Percentiles rank a stretch among this genome's conserved stretches.
Conservation (phyloP, 1,284 basidiomycete species). For the Microbotryomycetes sp. region DNA sequence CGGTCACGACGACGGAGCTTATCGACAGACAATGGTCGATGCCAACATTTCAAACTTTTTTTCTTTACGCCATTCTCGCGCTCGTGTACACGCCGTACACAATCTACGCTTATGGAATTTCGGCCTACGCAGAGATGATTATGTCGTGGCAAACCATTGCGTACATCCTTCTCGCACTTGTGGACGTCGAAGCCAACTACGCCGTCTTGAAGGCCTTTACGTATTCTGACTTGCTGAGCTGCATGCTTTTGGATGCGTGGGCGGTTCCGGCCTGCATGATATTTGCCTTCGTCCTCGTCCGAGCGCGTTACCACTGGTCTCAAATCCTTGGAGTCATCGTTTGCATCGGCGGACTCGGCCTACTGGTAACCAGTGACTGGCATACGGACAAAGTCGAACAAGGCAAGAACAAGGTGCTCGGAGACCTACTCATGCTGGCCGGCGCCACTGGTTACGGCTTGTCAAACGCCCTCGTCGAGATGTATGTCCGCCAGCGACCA, state of each 20-base stretch:
- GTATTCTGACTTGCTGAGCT: slow-evolving; percentile 75
- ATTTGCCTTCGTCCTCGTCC: slow-evolving; percentile 72
- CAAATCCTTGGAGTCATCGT: slow-evolving; percentile 63
- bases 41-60: slow-evolving; percentile 71
- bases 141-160: slow-evolving; percentile 67
- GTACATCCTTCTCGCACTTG: slow-evolving; percentile 66
- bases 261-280: slow-evolving; percentile 79
- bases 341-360: slow-evolving; percentile 63
- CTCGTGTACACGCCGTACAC: slow-evolving; percentile 73
- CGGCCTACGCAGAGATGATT: slow-evolving; percentile 66
- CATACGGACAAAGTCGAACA: slow-evolving; percentile 40
- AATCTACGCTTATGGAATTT: slow-evolving; percentile 69
- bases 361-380: slow-evolving; percentile 40
- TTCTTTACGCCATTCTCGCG: slow-evolving; percentile 72
- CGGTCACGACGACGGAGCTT: slow-evolving; percentile 48
- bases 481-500: slow-evolving; percentile 67
- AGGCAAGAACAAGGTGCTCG: slow-evolving; percentile 58
- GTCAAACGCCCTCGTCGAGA: slow-evolving; percentile 78
- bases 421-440: slow-evolving; percentile 77
- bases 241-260: slow-evolving; percentile 75
- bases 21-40: slow-evolving; percentile 37
- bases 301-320: slow-evolving; percentile 68
- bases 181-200: slow-evolving; percentile 56
- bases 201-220: slow-evolving; percentile 76
- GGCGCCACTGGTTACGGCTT: slow-evolving; percentile 77